Evolutionary conservation across 208 protist genomes (phyloP), one percentile per base, ranked within the genome.

Genomic region (Leishmania arabica): DNA sequence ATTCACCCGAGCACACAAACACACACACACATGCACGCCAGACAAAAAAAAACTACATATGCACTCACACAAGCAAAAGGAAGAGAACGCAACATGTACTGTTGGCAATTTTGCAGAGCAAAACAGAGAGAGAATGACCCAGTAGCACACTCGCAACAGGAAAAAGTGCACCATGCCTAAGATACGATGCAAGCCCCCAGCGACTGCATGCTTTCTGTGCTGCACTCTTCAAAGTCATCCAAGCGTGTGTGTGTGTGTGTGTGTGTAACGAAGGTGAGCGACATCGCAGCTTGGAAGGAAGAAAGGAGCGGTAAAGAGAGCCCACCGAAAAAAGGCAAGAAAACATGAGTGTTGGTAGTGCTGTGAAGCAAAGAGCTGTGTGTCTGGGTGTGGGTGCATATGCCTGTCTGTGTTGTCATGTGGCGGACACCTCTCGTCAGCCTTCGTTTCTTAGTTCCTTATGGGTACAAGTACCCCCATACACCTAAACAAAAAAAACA

Each of bases 91-190:
- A 68, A 40, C 62, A 31, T 68, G 9, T 68, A 68, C 62, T 68
- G 62, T 40, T 34, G 15, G 7, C 8, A 13, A 9, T 8, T 64
- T 64, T 64, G 58, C 21, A 70, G 68, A 27, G 78, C 81, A 82
- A 60, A 82, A 82, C 71, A 71, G 79, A 86, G 84, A 80, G 40
- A 64, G 51, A 83, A 27, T 53, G 27, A 47, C 7, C n/a, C 58
- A 73, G 53, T 40, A n/a, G 13, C 15, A 31, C 27, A 7, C 62
- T 21, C 27, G n/a, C 9, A 53, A 40, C 9, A 53, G 82, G 49
- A 79, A 54, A 54, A n/a, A 31, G 27, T 70, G 45, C n/a, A 51
- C 19, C 9, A 53, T 37, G 34, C 56, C 21, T 40, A 53, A 49
- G 27, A 49, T 62, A 13, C 53, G 54, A 13, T 11, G 15, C 65